These are phyloP conservation scores for Phytopythium ostracodes DNA, from an alignment of 352 stramenopile genomes.

Conservation along the genomic window DNA sequence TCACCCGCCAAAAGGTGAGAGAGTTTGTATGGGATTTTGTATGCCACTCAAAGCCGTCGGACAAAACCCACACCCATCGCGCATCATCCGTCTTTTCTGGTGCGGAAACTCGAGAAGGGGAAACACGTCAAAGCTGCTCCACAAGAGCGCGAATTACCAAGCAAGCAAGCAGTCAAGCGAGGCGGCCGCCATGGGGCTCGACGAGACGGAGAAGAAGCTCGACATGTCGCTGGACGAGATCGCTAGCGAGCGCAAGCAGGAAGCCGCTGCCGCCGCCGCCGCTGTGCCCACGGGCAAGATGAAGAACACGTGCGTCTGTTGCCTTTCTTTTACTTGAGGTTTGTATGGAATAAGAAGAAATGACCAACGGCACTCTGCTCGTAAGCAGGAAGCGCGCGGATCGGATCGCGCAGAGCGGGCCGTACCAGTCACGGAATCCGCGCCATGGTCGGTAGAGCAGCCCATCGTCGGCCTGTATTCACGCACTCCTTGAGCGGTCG, in stretches of 20 bases:
- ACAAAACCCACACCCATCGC: slow-evolving; percentile 1
- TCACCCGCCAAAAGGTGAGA: background rate
- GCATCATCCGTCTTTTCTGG: background rate
- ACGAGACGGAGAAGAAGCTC: slow-evolving; percentile 63
- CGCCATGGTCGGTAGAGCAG: slow-evolving; percentile 18
- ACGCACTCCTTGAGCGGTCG: background rate
- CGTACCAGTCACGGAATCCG: slow-evolving; percentile 35
- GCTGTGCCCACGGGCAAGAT: slow-evolving; percentile 26
- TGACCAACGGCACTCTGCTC: slow-evolving; percentile 17
- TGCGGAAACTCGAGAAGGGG: background rate
- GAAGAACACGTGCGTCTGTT: slow-evolving; percentile 44
- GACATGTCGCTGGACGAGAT: slow-evolving; percentile 73
- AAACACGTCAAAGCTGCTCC: background rate
- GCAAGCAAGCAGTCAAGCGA: slow-evolving; percentile 5
- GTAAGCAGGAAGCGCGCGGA: slow-evolving; percentile 54
- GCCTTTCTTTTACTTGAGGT: slow-evolving; percentile 1
- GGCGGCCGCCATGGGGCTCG: slow-evolving; percentile 20
- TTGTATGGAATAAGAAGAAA: background rate
- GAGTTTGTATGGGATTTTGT: background rate
- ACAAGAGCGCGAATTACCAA: background rate
- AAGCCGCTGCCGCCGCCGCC: slow-evolving; percentile 11
- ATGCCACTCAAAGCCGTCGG: background rate
- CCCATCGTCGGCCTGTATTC: background rate
- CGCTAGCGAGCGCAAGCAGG: slow-evolving; percentile 41
- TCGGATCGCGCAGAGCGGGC: slow-evolving; percentile 48